Conservation (phyloP, 768 basidiomycete genomes). For the Serendipita indica region DNA sequence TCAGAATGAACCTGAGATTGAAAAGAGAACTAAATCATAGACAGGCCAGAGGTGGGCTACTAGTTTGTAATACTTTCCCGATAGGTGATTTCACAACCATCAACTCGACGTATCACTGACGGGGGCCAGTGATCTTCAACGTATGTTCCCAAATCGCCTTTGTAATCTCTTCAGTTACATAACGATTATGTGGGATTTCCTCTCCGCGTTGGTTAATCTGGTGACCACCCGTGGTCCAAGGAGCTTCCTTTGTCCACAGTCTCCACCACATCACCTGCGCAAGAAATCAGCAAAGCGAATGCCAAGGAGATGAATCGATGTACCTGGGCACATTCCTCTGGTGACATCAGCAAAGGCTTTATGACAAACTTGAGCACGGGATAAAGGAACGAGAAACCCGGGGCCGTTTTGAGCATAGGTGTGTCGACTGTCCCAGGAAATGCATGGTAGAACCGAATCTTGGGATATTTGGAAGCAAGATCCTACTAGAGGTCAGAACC, state of each 20-base stretch:
- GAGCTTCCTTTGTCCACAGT: neutral
- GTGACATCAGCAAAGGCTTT: neutral
- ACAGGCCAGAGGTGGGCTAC: too few relatives aligned
- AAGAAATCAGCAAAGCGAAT: neutral
- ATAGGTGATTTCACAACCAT: too few relatives aligned
- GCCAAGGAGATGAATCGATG: neutral
- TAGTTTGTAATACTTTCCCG: too few relatives aligned
- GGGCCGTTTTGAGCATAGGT: neutral
- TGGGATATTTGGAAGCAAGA: slow-evolving; percentile 1
- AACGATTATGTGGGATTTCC: neutral
- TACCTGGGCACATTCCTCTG: neutral
- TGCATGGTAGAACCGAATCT: slow-evolving; percentile 10
- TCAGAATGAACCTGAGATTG: too few relatives aligned
- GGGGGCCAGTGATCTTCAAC: neutral
- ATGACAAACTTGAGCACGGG: neutral
- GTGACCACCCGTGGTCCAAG: neutral
- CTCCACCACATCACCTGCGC: neutral
- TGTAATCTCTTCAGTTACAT: neutral
- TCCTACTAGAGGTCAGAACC: neutral
- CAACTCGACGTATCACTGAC: too few relatives aligned
- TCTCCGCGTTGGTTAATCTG: neutral
- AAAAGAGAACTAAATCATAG: too few relatives aligned
- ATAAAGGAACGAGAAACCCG: neutral
- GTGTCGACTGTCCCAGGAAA: slow-evolving; percentile 12
- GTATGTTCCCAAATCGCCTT: slow-evolving; percentile 11